These are phyloP conservation scores for Neoarthrinium moseri DNA, from an alignment of 2,329 filamentous ascomycete species.

Conservation along the genomic window DNA sequence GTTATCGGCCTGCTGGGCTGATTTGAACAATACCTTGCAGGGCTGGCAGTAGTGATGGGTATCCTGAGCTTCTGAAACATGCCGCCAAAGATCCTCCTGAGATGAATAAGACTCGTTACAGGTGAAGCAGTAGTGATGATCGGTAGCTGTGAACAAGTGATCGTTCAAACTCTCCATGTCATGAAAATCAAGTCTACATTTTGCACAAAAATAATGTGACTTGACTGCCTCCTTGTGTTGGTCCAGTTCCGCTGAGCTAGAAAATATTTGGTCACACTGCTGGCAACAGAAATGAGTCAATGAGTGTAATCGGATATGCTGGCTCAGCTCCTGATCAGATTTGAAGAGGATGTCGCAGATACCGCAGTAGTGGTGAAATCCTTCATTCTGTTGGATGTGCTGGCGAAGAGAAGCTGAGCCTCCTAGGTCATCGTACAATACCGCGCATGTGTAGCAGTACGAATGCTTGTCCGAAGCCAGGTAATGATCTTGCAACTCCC, in stretches of 20 bases:
- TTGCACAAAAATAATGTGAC: not conserved
- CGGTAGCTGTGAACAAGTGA: not conserved
- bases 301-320: not conserved
- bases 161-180: not conserved
- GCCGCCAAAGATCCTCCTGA: not conserved
- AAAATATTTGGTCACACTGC: not conserved
- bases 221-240: not conserved
- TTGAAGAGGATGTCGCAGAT: not conserved
- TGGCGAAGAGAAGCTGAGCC: not conserved
- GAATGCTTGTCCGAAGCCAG: not conserved
- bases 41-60: not conserved
- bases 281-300: not conserved
- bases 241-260: not conserved
- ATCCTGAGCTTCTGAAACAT: not conserved
- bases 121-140: not conserved
- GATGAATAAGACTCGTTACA: not conserved
- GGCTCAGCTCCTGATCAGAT: not conserved
- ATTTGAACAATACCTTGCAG: not conserved
- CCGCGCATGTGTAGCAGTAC: not conserved
- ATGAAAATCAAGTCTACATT: not conserved
- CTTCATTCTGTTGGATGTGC: not conserved
- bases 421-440: not conserved
- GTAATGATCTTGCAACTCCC: not conserved
- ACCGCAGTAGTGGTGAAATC: not conserved
- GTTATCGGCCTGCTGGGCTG: not conserved